Conservation (phyloP, 202 grass and related monocot species). For the Zoysia matrella region DNA sequence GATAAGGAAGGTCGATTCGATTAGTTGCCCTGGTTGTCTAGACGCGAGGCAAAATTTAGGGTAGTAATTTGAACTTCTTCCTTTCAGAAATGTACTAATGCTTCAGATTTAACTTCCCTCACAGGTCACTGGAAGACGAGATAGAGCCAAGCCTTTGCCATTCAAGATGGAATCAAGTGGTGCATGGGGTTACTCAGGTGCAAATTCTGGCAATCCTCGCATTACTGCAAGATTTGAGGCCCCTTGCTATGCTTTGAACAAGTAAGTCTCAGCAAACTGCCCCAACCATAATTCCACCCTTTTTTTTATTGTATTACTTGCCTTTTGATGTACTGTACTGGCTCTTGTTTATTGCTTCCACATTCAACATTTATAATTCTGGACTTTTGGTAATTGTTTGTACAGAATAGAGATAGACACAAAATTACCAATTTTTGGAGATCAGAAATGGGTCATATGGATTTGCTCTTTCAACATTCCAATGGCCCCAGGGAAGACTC, state of each 20-base stretch:
- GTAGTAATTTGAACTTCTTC: no score
- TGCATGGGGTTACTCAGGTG: constrained; percentile 86
- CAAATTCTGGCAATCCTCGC: constrained; percentile 81
- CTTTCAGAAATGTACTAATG: background rate
- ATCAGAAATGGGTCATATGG: constrained; percentile 99
- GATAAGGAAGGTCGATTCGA: no score
- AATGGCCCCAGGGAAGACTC: constrained; percentile 95
- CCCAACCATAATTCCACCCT: background rate
- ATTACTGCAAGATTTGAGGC: constrained; percentile 86
- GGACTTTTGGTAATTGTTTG: constrained; percentile 22
- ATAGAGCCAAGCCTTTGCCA: constrained; percentile 85
- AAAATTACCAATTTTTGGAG: constrained; percentile 84
- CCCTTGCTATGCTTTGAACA: constrained; percentile 94
- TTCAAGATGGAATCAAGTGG: constrained; percentile 98
- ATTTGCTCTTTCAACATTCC: constrained; percentile 99
- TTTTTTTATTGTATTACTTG: background rate
- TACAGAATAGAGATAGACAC: constrained; percentile 97
- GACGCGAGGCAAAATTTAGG: no score
- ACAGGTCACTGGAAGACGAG: constrained; percentile 95
- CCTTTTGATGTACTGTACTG: background rate
- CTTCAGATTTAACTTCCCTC: constrained; percentile 21
- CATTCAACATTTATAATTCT: constrained; percentile 20
- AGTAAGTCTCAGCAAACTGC: constrained; percentile 61
- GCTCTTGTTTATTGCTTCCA: background rate
- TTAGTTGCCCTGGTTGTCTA: no score